Percentiles rank a stretch among this genome's conserved stretches.
These are phyloP conservation scores for Phycomyces blakesleeanus DNA, from an alignment of 192 early-diverging fungal genomes.

Conservation along the genomic window DNA sequence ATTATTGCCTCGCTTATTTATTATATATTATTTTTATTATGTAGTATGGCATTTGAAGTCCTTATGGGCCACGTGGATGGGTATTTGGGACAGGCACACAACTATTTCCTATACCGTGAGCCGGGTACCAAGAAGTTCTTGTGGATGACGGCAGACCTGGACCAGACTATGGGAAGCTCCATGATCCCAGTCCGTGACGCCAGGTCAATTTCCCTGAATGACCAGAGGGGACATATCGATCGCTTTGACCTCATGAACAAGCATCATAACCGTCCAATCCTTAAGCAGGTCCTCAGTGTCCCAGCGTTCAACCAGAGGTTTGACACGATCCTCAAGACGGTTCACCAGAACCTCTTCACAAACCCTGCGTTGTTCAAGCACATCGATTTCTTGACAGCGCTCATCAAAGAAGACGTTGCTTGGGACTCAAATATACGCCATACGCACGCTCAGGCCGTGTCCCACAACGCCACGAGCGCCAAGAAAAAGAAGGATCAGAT, in stretches of 20 bases:
- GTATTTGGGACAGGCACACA: slow-evolving; percentile 32
- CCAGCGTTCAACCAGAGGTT: slow-evolving; percentile 30
- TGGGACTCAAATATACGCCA: slow-evolving; percentile 33
- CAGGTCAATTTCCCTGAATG: neutral
- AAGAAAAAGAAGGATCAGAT: neutral
- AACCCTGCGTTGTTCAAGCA: slow-evolving; percentile 16
- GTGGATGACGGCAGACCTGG: slow-evolving; percentile 37
- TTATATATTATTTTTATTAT: neutral
- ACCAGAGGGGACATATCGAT: neutral
- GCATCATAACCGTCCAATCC: slow-evolving; percentile 16
- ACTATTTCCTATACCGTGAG: slow-evolving; percentile 42
- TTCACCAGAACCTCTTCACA: slow-evolving; percentile 27
- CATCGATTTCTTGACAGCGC: slow-evolving; percentile 20
- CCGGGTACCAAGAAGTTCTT: slow-evolving; percentile 30
- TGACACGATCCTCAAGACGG: slow-evolving; percentile 29
- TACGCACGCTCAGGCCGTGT: neutral
- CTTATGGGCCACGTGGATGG: slow-evolving; percentile 32
- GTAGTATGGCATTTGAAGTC: slow-evolving; percentile 34
- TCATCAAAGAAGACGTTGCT: slow-evolving; percentile 35
- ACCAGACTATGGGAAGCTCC: slow-evolving; percentile 35
- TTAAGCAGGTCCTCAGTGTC: slow-evolving; percentile 30
- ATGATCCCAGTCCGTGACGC: neutral
- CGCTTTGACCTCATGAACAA: slow-evolving; percentile 8
- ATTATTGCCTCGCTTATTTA: too few species aligned
- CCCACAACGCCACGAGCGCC: neutral